A percentile compares a stretch with the other conserved stretches of the same genome.
Conservation (phyloP, 2,329 filamentous ascomycete genomes). For the Aphanocladium album region DNA sequence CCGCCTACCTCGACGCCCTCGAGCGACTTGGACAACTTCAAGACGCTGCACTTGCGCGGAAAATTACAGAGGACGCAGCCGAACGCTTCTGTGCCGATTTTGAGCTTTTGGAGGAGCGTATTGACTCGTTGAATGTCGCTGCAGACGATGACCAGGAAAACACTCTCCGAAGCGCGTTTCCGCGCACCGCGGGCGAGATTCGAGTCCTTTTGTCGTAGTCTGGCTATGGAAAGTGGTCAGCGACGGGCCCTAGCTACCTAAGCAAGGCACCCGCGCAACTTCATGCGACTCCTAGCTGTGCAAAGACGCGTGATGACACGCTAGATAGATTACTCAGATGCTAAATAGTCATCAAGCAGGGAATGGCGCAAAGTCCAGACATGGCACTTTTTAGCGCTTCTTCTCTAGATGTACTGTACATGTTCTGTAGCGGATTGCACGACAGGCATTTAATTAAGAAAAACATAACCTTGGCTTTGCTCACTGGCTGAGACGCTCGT, state of each 20-base stretch:
- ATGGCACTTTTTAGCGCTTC: not conserved
- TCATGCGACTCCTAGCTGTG: not conserved
- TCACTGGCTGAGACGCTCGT: too few relatives aligned
- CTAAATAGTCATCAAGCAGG: not conserved
- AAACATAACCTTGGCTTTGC: too few relatives aligned
- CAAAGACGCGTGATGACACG: not conserved
- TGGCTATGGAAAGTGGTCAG: not conserved
- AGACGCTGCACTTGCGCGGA: conserved; percentile 64
- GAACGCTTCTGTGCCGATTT: conserved; percentile 83
- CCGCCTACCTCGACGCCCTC: conserved; percentile 85
- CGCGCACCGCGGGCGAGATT: conserved; percentile 56
- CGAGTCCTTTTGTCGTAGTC: conserved; percentile 50
- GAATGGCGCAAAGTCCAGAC: not conserved
- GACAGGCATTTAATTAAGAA: too few relatives aligned
- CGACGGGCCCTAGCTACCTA: not conserved
- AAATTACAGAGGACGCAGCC: conserved; percentile 77
- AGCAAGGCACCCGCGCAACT: not conserved
- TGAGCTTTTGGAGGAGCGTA: conserved; percentile 51
- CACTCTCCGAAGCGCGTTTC: conserved; percentile 39
- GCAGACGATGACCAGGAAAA: conserved; percentile 21
- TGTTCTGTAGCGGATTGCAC: too few relatives aligned
- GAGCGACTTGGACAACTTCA: conserved; percentile 72
- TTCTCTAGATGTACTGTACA: not conserved
- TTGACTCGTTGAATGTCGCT: conserved; percentile 38
- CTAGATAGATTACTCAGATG: not conserved